Conservation (phyloP, 345 rosid genomes). For the Heritiera littoralis region DNA sequence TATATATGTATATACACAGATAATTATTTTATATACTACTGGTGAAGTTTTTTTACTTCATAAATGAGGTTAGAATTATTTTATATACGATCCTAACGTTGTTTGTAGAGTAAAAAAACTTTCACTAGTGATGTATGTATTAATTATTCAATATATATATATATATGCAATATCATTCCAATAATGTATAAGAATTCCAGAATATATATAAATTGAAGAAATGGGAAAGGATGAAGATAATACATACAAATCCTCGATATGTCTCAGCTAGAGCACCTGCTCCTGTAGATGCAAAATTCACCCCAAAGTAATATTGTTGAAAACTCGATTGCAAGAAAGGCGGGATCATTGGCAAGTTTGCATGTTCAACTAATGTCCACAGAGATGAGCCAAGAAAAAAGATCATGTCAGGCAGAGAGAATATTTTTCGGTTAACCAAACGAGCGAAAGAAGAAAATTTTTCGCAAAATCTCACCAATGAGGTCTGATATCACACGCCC, state of each 20-base stretch:
- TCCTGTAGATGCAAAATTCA: conserved; percentile 87
- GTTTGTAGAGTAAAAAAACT: too few species aligned
- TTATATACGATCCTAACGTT: too few species aligned
- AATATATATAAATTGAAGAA: not conserved
- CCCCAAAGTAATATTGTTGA: conserved; percentile 48
- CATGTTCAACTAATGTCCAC: conserved; percentile 54
- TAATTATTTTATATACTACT: too few species aligned
- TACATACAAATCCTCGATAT: conserved; percentile 53
- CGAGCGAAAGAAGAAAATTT: not conserved
- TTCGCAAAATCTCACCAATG: conserved; percentile 46
- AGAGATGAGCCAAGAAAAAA: conserved; percentile 9
- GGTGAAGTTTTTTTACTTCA: too few species aligned
- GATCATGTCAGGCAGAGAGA: conserved; percentile 19
- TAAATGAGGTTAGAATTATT: too few species aligned
- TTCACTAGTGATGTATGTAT: too few species aligned
- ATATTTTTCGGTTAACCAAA: conserved; percentile 28
- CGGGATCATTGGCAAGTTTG: conserved; percentile 65
- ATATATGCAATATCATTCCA: too few species aligned
- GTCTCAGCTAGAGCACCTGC: conserved; percentile 85
- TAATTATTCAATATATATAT: too few species aligned
- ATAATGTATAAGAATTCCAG: not conserved
- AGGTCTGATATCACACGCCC: conserved; percentile 77
- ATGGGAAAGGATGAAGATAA: not conserved
- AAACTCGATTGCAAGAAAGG: conserved; percentile 71
- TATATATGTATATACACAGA: too few species aligned